A percentile compares a stretch with the other conserved stretches of the same genome.
These are phyloP conservation scores for Vanilla planifolia DNA, from an alignment of 106 monocot species.

Conservation along the genomic window DNA sequence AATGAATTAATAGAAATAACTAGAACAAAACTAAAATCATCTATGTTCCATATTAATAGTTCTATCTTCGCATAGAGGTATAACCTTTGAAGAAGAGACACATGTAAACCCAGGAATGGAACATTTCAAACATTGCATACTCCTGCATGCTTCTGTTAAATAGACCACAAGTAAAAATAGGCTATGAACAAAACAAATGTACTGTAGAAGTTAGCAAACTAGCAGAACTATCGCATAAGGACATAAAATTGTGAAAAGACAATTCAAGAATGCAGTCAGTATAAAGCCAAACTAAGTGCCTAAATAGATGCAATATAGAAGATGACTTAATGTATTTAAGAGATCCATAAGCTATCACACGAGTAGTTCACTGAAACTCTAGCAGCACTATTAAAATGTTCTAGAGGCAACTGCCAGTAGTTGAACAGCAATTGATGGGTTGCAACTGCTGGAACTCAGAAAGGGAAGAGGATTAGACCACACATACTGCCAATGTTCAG, in stretches of 20 bases:
- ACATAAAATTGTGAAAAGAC: background rate
- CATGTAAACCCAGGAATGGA: slow-evolving; percentile 96
- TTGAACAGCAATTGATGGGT: too few relatives aligned
- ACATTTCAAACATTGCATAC: slow-evolving; percentile 63
- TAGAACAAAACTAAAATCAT: background rate
- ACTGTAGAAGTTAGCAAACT: background rate
- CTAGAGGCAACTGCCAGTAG: too few relatives aligned
- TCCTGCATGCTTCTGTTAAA: slow-evolving; percentile 74
- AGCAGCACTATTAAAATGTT: too few relatives aligned
- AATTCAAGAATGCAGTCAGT: background rate
- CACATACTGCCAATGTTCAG: too few relatives aligned
- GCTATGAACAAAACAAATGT: background rate
- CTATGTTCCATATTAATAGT: background rate
- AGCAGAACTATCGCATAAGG: background rate
- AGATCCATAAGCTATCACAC: too few relatives aligned
- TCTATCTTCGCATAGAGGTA: background rate
- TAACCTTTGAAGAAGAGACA: slow-evolving; percentile 84
- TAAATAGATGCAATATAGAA: too few relatives aligned
- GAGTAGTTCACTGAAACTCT: too few relatives aligned
- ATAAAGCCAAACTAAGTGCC: background rate
- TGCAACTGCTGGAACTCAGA: too few relatives aligned
- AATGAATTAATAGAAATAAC: too few relatives aligned
- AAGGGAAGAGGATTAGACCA: too few relatives aligned
- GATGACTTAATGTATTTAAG: too few relatives aligned
- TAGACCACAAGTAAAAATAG: background rate